A percentile compares a stretch with the other conserved stretches of the same genome.
These are phyloP conservation scores for Nelumbo lutea DNA, from an alignment of 164 flowering plant species.

Conservation along the genomic window DNA sequence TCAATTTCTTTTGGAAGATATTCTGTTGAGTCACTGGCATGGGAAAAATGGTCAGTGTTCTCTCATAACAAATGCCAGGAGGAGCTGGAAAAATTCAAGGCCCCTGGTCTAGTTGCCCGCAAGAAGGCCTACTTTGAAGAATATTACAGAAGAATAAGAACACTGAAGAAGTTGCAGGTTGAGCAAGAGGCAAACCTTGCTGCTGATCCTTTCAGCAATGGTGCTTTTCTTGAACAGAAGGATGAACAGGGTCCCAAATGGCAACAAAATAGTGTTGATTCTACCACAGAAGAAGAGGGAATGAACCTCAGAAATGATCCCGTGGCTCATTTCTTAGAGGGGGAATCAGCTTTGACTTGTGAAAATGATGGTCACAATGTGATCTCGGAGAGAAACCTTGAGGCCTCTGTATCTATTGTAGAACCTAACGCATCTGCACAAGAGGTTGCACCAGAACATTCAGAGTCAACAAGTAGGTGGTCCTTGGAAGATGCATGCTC, in stretches of 20 bases:
- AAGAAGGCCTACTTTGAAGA: constrained; percentile 38
- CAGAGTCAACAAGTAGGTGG: neutral
- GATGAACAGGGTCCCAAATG: constrained; percentile 3
- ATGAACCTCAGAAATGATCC: neutral
- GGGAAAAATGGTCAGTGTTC: constrained; percentile 38
- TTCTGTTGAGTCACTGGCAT: constrained; percentile 27
- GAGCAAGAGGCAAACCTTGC: constrained; percentile 10
- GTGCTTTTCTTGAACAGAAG: constrained; percentile 5
- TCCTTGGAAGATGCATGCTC: neutral
- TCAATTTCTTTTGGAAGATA: constrained; percentile 35
- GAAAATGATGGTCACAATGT: neutral
- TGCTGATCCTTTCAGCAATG: constrained; percentile 4
- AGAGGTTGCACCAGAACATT: neutral
- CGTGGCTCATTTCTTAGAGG: constrained; percentile 1
- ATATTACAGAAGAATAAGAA: constrained; percentile 26
- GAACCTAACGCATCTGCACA: constrained; percentile 5
- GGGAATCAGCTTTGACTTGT: neutral
- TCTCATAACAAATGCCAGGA: constrained; percentile 27
- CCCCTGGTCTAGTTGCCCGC: constrained; percentile 32
- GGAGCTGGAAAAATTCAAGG: constrained; percentile 31
- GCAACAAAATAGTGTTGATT: neutral
- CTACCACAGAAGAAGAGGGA: neutral
- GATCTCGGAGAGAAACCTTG: neutral
- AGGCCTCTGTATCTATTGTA: neutral
- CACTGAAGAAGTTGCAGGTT: constrained; percentile 21